phyloP scores from a whole-genome alignment of 306 rosid species.

The Gynostemma pentaphyllum region DNA sequence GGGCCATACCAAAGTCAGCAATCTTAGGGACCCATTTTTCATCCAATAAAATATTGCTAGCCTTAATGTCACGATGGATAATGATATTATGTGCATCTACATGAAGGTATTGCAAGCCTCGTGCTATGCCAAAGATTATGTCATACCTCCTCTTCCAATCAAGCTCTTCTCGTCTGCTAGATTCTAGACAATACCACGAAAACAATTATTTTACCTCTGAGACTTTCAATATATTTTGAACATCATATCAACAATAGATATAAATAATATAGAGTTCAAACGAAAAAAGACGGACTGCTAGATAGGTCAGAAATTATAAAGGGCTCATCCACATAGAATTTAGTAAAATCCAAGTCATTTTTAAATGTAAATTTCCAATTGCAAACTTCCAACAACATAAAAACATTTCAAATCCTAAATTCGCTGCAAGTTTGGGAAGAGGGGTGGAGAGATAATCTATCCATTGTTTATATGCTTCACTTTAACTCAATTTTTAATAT shows the following conservation, averaged over 20 bases:
- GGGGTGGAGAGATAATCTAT: too few relatives aligned
- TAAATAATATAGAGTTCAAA: not conserved
- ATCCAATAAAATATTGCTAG: conserved; percentile 76
- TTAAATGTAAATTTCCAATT: too few relatives aligned
- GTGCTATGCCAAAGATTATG: conserved; percentile 68
- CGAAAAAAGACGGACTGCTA: not conserved
- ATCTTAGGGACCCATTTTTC: conserved; percentile 90
- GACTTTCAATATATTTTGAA: not conserved
- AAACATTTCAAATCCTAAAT: too few relatives aligned
- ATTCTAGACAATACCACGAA: conserved; percentile 30
- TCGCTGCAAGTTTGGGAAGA: too few relatives aligned
- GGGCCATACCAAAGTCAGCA: conserved; percentile 99
- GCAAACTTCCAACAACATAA: too few relatives aligned
- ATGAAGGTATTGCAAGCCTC: conserved; percentile 86
- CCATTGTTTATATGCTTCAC: too few relatives aligned
- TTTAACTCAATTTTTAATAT: too few relatives aligned
- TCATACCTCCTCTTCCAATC: conserved; percentile 78
- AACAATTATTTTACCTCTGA: not conserved
- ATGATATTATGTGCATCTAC: conserved; percentile 82
- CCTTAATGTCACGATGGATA: conserved; percentile 89
- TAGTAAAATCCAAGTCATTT: too few relatives aligned
- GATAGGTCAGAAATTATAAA: not conserved
- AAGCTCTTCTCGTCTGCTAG: conserved; percentile 39
- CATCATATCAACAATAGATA: conserved; percentile 3
- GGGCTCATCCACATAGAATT: too few relatives aligned